Percentiles rank a stretch among this genome's conserved stretches.
phyloP scores from a whole-genome alignment of 331 rosid species.

The Malus hybrid region DNA sequence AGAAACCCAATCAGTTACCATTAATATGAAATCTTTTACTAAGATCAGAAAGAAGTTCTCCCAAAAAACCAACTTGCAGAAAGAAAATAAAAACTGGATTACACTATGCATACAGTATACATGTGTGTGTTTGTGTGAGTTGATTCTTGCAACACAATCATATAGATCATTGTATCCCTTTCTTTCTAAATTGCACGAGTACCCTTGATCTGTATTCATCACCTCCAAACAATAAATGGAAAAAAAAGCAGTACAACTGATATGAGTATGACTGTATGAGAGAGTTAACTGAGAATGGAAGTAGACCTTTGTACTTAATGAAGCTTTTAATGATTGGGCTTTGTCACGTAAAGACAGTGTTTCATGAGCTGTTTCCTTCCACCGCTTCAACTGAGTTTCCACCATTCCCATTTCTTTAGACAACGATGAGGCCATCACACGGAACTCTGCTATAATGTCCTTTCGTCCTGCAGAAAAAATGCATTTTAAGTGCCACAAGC shows the following conservation, averaged over 20 bases:
- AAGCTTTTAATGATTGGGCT: slow-evolving; percentile 49
- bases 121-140: neutral
- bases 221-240: neutral
- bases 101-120: neutral
- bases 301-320: slow-evolving; percentile 54
- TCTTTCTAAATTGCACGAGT: neutral
- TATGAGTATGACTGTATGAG: neutral
- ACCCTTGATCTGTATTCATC: neutral
- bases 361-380: slow-evolving; percentile 86
- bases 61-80: neutral
- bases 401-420: slow-evolving; percentile 95
- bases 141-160: neutral
- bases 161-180: neutral
- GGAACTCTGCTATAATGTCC: slow-evolving; percentile 85
- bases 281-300: slow-evolving; percentile 8
- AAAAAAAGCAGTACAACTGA: neutral
- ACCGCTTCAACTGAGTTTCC: slow-evolving; percentile 84
- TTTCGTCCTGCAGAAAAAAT: slow-evolving; percentile 71
- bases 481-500: slow-evolving; percentile 28
- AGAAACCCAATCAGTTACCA: neutral
- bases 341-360: slow-evolving; percentile 67
- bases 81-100: neutral
- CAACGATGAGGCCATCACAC: slow-evolving; percentile 84
- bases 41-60: neutral
- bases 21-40: neutral